Evolutionary conservation across 2,329 filamentous ascomycete species (phyloP).

Genomic region (Alternaria sp.): DNA sequence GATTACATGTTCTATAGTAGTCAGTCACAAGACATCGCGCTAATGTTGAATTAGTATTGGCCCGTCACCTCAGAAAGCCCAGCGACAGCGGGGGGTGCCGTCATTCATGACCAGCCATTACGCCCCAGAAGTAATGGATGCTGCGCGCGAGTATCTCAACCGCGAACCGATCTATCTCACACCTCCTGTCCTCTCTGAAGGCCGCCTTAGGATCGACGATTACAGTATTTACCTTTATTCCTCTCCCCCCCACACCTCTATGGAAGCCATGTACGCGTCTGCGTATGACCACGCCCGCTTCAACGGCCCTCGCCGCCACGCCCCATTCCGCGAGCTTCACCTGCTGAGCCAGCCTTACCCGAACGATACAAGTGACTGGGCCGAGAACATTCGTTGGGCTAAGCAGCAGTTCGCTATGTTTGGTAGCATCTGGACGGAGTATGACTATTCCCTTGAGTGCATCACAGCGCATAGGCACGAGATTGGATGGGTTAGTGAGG

Average conservation of each 20-base stretch:
- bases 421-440: conserved; percentile 40
- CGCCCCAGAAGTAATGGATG: conserved; percentile 16
- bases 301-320: conserved; percentile 24
- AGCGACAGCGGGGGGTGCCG: background rate
- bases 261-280: conserved; percentile 22
- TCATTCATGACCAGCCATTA: background rate
- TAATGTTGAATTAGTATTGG: background rate
- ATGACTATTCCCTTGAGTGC: conserved; percentile 32
- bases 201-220: conserved; percentile 31
- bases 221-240: conserved; percentile 29
- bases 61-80: background rate
- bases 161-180: conserved; percentile 20
- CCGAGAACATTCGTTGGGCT: conserved; percentile 47
- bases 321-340: conserved; percentile 41
- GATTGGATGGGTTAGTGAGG: conserved; percentile 38
- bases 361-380: conserved; percentile 37
- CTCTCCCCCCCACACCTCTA: conserved; percentile 8
- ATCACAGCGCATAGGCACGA: conserved; percentile 32
- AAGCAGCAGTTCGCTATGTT: conserved; percentile 38
- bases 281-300: conserved; percentile 30
- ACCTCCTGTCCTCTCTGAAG: conserved; percentile 26
- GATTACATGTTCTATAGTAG: background rate
- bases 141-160: conserved; percentile 9
- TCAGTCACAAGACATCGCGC: background rate
- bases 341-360: conserved; percentile 28